Evolutionary conservation across 2,329 filamentous ascomycete species (phyloP), one percentile per base, ranked within the genome.

Genomic region (Teratosphaeria epicoccoides): DNA sequence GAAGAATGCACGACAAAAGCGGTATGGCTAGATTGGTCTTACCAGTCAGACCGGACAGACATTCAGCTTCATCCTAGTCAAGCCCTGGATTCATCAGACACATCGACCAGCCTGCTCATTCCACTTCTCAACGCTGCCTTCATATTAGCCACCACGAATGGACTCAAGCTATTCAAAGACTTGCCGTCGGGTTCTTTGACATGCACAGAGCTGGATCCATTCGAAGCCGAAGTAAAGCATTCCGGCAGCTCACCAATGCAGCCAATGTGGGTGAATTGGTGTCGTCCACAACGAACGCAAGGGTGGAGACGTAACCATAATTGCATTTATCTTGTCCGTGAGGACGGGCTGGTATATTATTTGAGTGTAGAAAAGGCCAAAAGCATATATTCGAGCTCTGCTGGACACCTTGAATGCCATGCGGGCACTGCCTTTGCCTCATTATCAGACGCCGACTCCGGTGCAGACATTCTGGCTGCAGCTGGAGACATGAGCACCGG

Each of bases 371-470:
- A 80, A 43, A 76, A 76, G 26, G 66, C 73, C 47, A 68, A 69
- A 5, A 76, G 45, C 72, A 79, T 50, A 61, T 58, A 66, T 83
- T 77, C 45, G 74, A 61, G 53, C 33, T 49, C 78, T 50, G 75
- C 87, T 52, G 85, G 85, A 6, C 76, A 77, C 48, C 81, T 87
- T 57, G 76, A 79, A 49, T 85, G 85, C 61, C 87, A 86, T 54
- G 84, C 95, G 46, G 85, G 88, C 52, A 83, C 79, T 2, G 88
- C 88, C 2, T 94, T 97, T 65, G 85, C 88, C 49, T 86, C 83
- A 49, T 65, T 80, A 17, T 73, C 75, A 52, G 75, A 87, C 57
- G 50, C 20, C 23, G 24, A 79, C 81, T 56, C 72, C 76, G 29
- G 81, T 52, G 82, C 82, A 2, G 90, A 95, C 65, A 77, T 94